phyloP scores from a whole-genome alignment of 2,329 filamentous ascomycete species.

The Meredithiella fracta region DNA sequence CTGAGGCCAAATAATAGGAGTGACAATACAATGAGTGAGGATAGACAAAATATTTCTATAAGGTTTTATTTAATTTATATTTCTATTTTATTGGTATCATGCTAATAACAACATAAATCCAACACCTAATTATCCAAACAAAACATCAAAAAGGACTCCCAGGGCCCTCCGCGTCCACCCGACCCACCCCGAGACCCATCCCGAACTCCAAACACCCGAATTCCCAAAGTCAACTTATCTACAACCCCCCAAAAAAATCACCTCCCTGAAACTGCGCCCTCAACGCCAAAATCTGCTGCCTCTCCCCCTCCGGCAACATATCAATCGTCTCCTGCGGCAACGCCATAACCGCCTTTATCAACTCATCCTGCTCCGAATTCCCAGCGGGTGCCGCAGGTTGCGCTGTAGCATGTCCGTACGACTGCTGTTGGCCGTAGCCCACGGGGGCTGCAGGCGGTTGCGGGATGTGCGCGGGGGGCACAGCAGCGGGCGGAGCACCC shows the following conservation, averaged over 20 bases:
- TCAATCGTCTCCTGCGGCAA: slow-evolving; percentile 71
- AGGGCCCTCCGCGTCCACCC: not conserved
- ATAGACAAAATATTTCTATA: not conserved
- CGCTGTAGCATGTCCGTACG: slow-evolving; percentile 18
- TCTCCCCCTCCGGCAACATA: slow-evolving; percentile 55
- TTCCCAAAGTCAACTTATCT: slow-evolving; percentile 6
- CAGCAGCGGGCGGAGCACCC: slow-evolving; percentile 21
- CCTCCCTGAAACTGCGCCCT: slow-evolving; percentile 39
- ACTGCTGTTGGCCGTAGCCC: not conserved
- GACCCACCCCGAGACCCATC: not conserved
- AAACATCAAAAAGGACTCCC: not conserved
- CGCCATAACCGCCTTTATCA: slow-evolving; percentile 67
- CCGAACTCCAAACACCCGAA: not conserved
- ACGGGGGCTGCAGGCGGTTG: not conserved
- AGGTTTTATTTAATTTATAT: not conserved
- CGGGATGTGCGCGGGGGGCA: slow-evolving; percentile 11
- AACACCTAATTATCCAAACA: not conserved
- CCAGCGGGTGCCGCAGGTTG: slow-evolving; percentile 22
- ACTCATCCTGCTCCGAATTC: slow-evolving; percentile 46
- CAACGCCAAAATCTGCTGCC: slow-evolving; percentile 63
- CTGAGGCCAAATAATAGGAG: not conserved
- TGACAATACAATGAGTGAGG: not conserved
- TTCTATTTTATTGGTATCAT: not conserved
- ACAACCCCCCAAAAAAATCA: not conserved
- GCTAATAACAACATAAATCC: not conserved